phyloP scores from a whole-genome alignment of 2,329 filamentous ascomycete genomes.

The Botrytis galanthina region DNA sequence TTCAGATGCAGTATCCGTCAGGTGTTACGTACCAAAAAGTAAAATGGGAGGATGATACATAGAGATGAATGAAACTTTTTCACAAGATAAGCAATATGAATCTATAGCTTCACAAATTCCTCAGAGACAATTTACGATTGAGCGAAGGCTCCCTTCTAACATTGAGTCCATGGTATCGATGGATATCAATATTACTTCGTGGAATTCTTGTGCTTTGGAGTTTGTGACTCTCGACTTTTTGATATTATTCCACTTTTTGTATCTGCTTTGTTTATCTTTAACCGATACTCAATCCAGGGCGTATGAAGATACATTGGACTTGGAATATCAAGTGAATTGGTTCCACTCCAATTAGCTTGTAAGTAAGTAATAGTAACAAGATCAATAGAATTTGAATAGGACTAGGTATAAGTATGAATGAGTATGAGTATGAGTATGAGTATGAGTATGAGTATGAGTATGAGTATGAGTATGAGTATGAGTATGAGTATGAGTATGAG shows the following conservation, averaged over 20 bases:
- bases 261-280: background rate
- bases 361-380: background rate
- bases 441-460: no score
- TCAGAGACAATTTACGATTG: no score
- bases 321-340: background rate
- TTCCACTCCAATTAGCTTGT: background rate
- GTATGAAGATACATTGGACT: background rate
- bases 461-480: no score
- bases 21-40: slow-evolving; percentile 12
- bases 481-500: no score
- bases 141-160: no score
- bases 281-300: background rate
- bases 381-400: background rate
- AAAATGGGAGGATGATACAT: slow-evolving; percentile 1
- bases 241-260: background rate
- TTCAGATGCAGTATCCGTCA: slow-evolving; percentile 15
- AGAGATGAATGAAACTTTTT: background rate
- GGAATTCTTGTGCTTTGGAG: background rate
- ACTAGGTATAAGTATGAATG: no score
- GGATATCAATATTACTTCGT: background rate
- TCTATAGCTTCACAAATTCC: background rate
- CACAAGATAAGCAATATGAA: background rate
- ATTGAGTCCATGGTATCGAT: background rate
- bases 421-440: no score
- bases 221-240: background rate